Evolutionary conservation across 2,329 filamentous ascomycete species (phyloP), one percentile per base, ranked within the genome.

Genomic region (Ilyonectria robusta): DNA sequence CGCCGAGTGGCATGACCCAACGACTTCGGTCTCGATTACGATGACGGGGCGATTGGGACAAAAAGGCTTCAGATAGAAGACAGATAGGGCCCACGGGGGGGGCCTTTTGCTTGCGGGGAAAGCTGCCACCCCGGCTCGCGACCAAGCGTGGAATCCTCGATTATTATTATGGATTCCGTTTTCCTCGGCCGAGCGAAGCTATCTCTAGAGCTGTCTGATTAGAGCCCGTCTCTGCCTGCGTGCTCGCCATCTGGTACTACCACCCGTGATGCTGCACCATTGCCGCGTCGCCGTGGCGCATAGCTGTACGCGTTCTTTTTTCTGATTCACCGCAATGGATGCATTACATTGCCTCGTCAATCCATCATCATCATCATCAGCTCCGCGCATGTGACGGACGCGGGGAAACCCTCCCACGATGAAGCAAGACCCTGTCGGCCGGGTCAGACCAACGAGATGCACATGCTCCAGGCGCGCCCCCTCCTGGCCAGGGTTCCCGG

Each of bases 351-450:
- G 37, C 47, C 53, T 60, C 48, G 51, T 60, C 21, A 6, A 46
- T 54, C 58, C 58, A 61, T 61, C 48, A 61, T 54, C 54, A 47
- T 26, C 58, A 61, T 61, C 48, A 61, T 54, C 54, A 47, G 54
- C 61, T 33, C 10, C 21, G 47, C 44, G 51, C 63, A 66, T 66
- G 63, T 66, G 63, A 66, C 51, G 47, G 23, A 44, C 51, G 63
- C 58, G 63, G 63, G 63, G 63, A 60, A 60, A 54, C 48, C 26
- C 47, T 8, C 47, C 50, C n/a, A 13, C 31, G 29, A 53, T 53
- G 50, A 42, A 33, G 21, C 50, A 10, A 53, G 50, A 15, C 50
- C 50, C 48, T 33, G 29, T 19, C n/a, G n/a, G 48, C 47, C 17
- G n/a, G 23, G 47, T 50, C 23, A 50, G 47, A 31, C 31, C 31